A percentile compares a stretch with the other conserved stretches of the same genome.
Evolutionary conservation across 257 asterid species (phyloP).

Genomic region (Coffea canephora): DNA sequence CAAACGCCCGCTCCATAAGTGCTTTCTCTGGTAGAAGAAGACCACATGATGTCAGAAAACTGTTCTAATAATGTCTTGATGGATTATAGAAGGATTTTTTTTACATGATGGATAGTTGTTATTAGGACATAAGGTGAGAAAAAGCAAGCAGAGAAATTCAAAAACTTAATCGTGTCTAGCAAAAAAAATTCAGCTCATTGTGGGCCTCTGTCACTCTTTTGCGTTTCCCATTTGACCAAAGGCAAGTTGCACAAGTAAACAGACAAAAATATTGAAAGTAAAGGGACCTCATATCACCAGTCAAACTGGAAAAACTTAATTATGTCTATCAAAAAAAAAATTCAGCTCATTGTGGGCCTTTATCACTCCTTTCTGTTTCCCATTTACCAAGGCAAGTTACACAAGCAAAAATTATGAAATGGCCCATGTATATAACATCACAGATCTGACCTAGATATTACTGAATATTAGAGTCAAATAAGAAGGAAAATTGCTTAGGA

Average conservation of each 20-base stretch:
- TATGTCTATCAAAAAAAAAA: background rate
- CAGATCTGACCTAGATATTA: background rate
- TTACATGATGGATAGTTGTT: background rate
- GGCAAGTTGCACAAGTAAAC: too few species aligned
- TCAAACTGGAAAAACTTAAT: background rate
- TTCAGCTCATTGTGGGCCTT: background rate
- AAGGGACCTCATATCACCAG: background rate
- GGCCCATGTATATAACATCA: background rate
- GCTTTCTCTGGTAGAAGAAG: slow-evolving; percentile 66
- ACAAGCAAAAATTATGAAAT: background rate
- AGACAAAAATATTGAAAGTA: background rate
- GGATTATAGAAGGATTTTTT: background rate
- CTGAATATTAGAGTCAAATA: background rate
- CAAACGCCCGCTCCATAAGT: slow-evolving; percentile 83
- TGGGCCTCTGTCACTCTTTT: too few species aligned
- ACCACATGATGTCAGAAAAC: background rate
- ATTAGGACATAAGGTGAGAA: background rate
- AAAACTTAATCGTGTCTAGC: too few species aligned
- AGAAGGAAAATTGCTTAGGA: background rate
- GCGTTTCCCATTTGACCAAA: too few species aligned
- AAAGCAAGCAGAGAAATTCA: background rate
- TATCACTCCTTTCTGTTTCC: background rate
- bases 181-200: too few species aligned
- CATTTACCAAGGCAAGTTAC: background rate
- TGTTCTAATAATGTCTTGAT: background rate